Base-by-base conservation (phyloP, 2,329 filamentous ascomycete species). In the Ophiostoma pallidulum region DNA sequence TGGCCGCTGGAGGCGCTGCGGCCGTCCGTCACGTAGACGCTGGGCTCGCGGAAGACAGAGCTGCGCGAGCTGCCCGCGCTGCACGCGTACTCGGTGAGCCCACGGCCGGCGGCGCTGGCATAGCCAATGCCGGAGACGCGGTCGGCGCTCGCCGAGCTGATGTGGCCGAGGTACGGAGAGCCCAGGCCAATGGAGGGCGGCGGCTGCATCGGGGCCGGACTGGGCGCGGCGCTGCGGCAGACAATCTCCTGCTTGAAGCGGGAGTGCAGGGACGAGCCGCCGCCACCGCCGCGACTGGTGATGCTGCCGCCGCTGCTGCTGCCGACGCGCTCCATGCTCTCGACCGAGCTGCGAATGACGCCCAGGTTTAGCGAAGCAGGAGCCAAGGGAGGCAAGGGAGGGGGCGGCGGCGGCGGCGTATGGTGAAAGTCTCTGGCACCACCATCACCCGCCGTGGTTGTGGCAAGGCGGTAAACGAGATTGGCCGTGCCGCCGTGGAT, bases 401-500 rank as follows among this genome's bases (percentile, higher is more conserved):
- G n/a, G n/a, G n/a, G n/a, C n/a, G n/a, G n/a, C n/a, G n/a, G 22
- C 4, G 36, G 31, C 1, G 19, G 7, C 13, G 36, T 28, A 16
- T 46, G 43, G 28, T 14, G 36, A 20, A 39, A 39, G 9, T 33
- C 43, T 5, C 26, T n/a, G n/a, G n/a, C n/a, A n/a, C n/a, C n/a
- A n/a, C n/a, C n/a, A n/a, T n/a, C n/a, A n/a, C n/a, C n/a, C 35
- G 9, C 7, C 16, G 12, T 40, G 35, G 19, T 22, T 29, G 43
- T 19, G 4, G 44, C 45, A 12, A 41, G 45, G 4, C 45, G 45
- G 37, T 47, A 41, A 6, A 41, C 45, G 4, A 47, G 29, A 8
- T 14, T 41, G 8, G 45, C 26, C 3, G 45, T 33, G 22, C 18
- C 18, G 6, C 31, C 31, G 12, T 14, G 31, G 12, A 33, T 7